These are phyloP conservation scores for Termitomyces heimii DNA, from an alignment of 768 basidiomycete genomes.

Conservation along the genomic window DNA sequence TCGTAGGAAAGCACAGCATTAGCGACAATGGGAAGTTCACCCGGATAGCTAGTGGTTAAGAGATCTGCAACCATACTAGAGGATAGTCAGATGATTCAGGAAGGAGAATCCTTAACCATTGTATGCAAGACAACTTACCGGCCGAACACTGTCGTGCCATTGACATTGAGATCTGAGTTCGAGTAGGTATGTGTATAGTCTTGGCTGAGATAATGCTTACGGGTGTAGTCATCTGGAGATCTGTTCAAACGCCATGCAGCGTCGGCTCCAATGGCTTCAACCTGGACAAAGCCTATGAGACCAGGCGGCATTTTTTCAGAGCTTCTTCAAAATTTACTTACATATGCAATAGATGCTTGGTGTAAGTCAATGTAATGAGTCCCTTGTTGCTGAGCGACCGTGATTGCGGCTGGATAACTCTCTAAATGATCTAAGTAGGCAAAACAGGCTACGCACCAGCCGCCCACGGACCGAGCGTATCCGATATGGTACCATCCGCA, in stretches of 20 bases:
- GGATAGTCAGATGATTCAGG: neutral
- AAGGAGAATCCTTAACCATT: neutral
- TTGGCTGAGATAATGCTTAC: constrained; percentile 11
- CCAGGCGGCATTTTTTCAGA: neutral
- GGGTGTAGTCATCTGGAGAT: constrained; percentile 31
- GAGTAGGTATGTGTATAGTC: neutral
- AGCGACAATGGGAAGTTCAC: constrained; percentile 27
- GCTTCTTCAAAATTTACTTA: neutral
- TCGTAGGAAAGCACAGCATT: constrained; percentile 30
- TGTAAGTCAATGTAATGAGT: constrained; percentile 35
- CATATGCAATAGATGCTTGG: constrained; percentile 29
- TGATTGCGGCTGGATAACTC: constrained; percentile 23
- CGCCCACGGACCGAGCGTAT: constrained; percentile 32
- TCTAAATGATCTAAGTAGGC: neutral
- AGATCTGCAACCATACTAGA: constrained; percentile 32
- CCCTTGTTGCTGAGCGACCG: constrained; percentile 26
- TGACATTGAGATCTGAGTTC: neutral
- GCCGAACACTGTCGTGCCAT: neutral
- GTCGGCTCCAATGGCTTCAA: constrained; percentile 33
- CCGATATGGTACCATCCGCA: constrained; percentile 28
- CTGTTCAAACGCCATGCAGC: constrained; percentile 33
- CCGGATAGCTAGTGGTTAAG: constrained; percentile 26
- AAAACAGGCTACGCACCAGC: constrained; percentile 18
- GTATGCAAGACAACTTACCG: neutral
- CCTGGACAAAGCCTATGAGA: constrained; percentile 15